Percentiles rank a stretch among this genome's conserved stretches.
These are phyloP conservation scores for Teunomyces gatunensis DNA, from an alignment of 805 yeast genomes.

Conservation along the genomic window DNA sequence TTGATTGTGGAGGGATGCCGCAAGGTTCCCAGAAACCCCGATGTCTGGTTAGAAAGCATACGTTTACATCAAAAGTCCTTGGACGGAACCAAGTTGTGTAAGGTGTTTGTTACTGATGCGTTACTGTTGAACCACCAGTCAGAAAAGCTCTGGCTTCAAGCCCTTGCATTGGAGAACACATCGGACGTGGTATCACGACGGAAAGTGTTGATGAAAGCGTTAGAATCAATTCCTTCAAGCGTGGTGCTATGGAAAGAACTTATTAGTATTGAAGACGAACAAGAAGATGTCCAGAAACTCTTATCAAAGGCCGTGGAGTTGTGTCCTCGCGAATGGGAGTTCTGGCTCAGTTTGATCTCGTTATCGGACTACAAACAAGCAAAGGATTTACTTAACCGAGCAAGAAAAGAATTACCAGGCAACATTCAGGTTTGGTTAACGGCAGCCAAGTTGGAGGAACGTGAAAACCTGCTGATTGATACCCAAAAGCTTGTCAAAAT, in stretches of 20 bases:
- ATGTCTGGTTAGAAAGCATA: conserved; percentile 80
- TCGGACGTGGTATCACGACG: conserved; percentile 50
- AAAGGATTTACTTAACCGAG: conserved; percentile 52
- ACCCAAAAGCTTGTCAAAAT: conserved; percentile 47
- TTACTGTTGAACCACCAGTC: conserved; percentile 55
- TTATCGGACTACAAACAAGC: conserved; percentile 49
- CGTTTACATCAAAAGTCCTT: conserved; percentile 52
- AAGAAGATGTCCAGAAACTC: conserved; percentile 49
- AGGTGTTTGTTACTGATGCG: conserved; percentile 63
- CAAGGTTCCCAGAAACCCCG: conserved; percentile 62
- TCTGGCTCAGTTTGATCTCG: conserved; percentile 63
- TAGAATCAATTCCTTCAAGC: conserved; percentile 60
- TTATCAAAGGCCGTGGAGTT: conserved; percentile 65
- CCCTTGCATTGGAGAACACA: conserved; percentile 56
- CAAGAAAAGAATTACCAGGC: conserved; percentile 52
- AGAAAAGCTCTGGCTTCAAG: conserved; percentile 69
- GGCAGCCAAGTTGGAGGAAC: conserved; percentile 62
- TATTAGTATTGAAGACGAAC: conserved; percentile 56
- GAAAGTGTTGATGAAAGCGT: conserved; percentile 64
- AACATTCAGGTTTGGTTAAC: conserved; percentile 63
- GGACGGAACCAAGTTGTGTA: conserved; percentile 44
- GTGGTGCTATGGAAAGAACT: conserved; percentile 67
- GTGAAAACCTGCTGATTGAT: conserved; percentile 45
- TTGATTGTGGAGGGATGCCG: conserved; percentile 74
- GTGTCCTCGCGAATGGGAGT: conserved; percentile 58